These are phyloP conservation scores for Cornus suecica DNA, from an alignment of 148 eudicot species.

Conservation along the genomic window DNA sequence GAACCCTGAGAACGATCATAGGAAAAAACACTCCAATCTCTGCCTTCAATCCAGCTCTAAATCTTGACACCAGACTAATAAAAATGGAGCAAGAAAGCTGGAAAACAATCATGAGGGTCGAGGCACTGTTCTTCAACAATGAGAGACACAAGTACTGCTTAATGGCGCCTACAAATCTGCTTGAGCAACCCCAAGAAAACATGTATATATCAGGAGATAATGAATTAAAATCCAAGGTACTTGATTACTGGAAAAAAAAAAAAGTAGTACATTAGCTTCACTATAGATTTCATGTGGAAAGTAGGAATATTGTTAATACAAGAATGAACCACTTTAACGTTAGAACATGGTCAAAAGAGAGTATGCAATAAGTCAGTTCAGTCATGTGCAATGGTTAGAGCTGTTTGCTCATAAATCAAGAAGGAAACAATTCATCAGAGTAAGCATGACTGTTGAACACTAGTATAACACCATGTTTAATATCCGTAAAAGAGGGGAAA, in stretches of 20 bases:
- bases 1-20: slow-evolving; percentile 95
- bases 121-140: slow-evolving; percentile 95
- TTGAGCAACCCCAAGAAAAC: slow-evolving; percentile 9
- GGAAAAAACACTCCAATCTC: slow-evolving; percentile 99
- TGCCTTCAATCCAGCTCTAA: slow-evolving; percentile 98
- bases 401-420: neutral
- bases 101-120: slow-evolving; percentile 93
- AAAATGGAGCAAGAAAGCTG: slow-evolving; percentile 99
- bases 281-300: neutral
- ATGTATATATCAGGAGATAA: neutral
- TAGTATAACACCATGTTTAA: neutral
- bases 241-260: neutral
- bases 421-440: neutral
- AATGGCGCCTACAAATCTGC: slow-evolving; percentile 97
- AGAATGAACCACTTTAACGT: neutral
- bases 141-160: slow-evolving; percentile 96
- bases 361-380: neutral
- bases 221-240: neutral
- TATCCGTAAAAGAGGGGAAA: neutral
- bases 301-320: neutral
- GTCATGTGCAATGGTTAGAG: neutral
- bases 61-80: slow-evolving; percentile 93
- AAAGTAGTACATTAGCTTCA: neutral
- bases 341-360: neutral
- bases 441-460: neutral